Evolutionary conservation across 2,329 filamentous ascomycete genomes (phyloP), one percentile per base, ranked within the genome.

Genomic region (Fusarium torulosum): DNA sequence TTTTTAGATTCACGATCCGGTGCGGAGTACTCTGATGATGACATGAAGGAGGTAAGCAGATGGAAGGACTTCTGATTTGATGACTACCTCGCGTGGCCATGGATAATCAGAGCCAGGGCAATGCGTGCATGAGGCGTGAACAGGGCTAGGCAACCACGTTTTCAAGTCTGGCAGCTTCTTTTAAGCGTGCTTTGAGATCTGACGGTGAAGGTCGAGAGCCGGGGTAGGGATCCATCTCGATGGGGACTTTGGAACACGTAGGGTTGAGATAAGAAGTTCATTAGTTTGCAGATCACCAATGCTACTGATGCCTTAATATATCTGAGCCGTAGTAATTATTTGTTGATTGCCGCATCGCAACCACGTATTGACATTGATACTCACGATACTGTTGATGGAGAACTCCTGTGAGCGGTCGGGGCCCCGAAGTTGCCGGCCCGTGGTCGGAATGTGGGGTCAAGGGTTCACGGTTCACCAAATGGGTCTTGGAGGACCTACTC

Each of bases 111-210:
- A 42, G 33, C 51, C 23, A 50, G 43, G 52, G 29, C 35, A 29
- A 65, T 66, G 50, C 31, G 41, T 65, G 41, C 19, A 41, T 35
- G 45, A 49, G 52, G 21, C 45, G 31, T 56, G 38, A 37, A 35
- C 43, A 37, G 40, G 31, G 55, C 51, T 62, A 66, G 65, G 65
- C 65, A 68, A 37, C 65, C 65, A 69, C 60, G 50, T 68, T 69
- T 41, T 57, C 31, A 7, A 41, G 23, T 10, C 31, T 55, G 51
- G 52, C 33, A 50, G 31, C 29, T 53, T 19, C 51, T 44, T 46
- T 45, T 58, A 49, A 41, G 52, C 45, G 27, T 35, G 47, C 40
- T 40, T 49, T 49, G 41, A 46, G 35, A 53, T 49, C 59, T 65
- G 65, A 64, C 64, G 45, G 64, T 64, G 44, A 59, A 42, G 17